These are phyloP conservation scores for Aspergillus sclerotioniger DNA, from an alignment of 495 filamentous ascomycete genomes.

Conservation along the genomic window DNA sequence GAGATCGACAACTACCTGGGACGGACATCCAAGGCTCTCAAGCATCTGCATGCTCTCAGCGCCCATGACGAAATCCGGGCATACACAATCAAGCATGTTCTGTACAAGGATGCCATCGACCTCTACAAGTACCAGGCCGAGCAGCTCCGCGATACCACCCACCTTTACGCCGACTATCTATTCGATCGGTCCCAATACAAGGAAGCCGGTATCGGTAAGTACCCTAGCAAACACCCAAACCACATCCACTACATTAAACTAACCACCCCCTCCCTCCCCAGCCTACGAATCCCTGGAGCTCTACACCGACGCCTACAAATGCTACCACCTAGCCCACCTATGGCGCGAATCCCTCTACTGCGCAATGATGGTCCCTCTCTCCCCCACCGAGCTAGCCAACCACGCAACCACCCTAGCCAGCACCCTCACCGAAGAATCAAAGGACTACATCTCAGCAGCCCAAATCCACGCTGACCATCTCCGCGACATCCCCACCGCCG, in stretches of 20 bases:
- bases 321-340: constrained; percentile 75
- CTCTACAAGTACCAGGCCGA: constrained; percentile 79
- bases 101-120: constrained; percentile 74
- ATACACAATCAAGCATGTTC: constrained; percentile 74
- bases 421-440: constrained; percentile 75
- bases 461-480: constrained; percentile 80
- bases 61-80: constrained; percentile 70
- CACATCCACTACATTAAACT: background rate
- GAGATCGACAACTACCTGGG: constrained; percentile 85
- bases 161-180: constrained; percentile 76
- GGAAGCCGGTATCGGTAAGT: constrained; percentile 72
- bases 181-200: constrained; percentile 69
- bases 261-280: constrained; percentile 44
- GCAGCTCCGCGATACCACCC: constrained; percentile 59
- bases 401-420: constrained; percentile 69
- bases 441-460: constrained; percentile 77
- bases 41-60: constrained; percentile 64
- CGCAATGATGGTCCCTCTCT: constrained; percentile 64
- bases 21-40: constrained; percentile 71
- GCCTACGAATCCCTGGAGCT: constrained; percentile 84
- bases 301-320: constrained; percentile 67
- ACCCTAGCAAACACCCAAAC: background rate
- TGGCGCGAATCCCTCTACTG: constrained; percentile 88
- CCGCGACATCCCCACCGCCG: constrained; percentile 62
- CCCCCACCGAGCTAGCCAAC: constrained; percentile 52